A percentile compares a stretch with the other conserved stretches of the same genome.
These are phyloP conservation scores for Tricholoma furcatifolium DNA, from an alignment of 768 basidiomycete genomes.

Conservation along the genomic window DNA sequence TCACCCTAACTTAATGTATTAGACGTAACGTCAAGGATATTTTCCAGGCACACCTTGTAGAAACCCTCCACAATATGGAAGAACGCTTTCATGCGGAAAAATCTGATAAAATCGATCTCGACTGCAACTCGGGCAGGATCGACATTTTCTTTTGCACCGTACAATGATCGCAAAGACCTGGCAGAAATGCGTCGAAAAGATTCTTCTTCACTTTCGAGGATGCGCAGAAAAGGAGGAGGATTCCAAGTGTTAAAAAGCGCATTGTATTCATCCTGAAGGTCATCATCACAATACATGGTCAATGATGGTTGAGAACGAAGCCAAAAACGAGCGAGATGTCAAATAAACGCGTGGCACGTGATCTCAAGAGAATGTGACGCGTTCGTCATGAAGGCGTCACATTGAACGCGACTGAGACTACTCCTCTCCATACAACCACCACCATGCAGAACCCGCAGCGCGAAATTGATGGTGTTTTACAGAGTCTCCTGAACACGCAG, in stretches of 20 bases:
- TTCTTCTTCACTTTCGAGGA: neutral
- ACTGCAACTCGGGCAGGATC: neutral
- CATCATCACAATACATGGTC: neutral
- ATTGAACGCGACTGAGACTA: neutral
- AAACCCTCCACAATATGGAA: slow-evolving; percentile 1
- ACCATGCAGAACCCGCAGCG: slow-evolving; percentile 55
- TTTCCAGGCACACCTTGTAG: neutral
- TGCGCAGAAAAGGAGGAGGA: neutral
- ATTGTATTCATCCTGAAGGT: neutral
- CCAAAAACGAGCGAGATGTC: too few species aligned
- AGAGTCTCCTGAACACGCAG: slow-evolving; percentile 43
- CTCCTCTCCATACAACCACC: slow-evolving; percentile 5
- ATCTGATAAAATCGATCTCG: neutral
- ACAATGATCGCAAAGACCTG: too few species aligned
- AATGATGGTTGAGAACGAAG: too few species aligned
- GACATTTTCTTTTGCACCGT: too few species aligned
- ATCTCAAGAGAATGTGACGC: neutral
- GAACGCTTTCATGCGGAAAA: neutral
- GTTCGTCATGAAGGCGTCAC: neutral
- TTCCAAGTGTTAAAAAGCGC: neutral
- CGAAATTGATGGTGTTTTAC: slow-evolving; percentile 47
- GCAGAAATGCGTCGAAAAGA: neutral
- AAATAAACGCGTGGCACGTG: neutral
- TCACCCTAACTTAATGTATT: neutral
- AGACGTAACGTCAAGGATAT: neutral